Percentiles rank a stretch among this genome's conserved stretches.
Conservation (phyloP, 441 rosid species). For the Corymbia citriodora region DNA sequence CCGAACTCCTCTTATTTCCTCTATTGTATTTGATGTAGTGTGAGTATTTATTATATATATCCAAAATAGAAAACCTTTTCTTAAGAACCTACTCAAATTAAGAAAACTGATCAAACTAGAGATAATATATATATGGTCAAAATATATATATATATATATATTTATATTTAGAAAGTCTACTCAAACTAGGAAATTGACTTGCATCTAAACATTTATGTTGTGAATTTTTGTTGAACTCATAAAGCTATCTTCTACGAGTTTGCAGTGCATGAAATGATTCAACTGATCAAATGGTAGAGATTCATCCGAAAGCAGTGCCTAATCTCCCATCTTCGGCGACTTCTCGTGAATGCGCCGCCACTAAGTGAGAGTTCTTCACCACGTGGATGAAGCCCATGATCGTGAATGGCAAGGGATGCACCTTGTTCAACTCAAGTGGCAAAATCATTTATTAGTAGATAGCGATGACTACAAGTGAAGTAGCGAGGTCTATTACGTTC, state of each 20-base stretch:
- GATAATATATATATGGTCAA: not conserved
- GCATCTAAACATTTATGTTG: not conserved
- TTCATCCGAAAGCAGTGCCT: slow-evolving; percentile 28
- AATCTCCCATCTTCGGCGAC: slow-evolving; percentile 12
- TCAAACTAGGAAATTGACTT: not conserved
- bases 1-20: too few relatives aligned
- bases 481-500: not conserved
- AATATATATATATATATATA: too few relatives aligned
- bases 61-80: too few relatives aligned
- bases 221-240: not conserved
- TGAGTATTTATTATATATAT: too few relatives aligned
- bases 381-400: slow-evolving; percentile 63
- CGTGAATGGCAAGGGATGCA: not conserved
- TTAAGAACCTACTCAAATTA: too few relatives aligned
- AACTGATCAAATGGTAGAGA: slow-evolving; percentile 24
- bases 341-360: not conserved
- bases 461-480: accelerated
- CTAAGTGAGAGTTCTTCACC: slow-evolving; percentile 43
- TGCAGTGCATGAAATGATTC: not conserved
- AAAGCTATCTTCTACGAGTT: not conserved
- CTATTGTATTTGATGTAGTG: too few relatives aligned
- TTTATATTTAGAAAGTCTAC: not conserved
- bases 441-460: not conserved
- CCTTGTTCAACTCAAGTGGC: accelerated
- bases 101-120: too few relatives aligned